phyloP scores from a whole-genome alignment of 169 alveolate genomes.

The Plasmodium malariae region DNA sequence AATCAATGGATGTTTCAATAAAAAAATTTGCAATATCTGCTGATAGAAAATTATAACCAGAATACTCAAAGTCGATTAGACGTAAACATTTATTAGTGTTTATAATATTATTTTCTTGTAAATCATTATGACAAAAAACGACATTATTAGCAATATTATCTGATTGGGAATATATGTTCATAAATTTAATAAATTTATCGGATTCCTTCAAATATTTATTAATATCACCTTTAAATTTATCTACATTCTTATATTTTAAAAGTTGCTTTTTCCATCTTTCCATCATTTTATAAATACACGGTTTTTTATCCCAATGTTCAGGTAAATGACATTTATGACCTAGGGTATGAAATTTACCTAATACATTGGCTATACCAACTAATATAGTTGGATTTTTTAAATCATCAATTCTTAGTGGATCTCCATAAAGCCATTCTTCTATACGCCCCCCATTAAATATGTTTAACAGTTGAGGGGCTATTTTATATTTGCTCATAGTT shows the following conservation, averaged over 20 bases:
- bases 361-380: constrained; percentile 80
- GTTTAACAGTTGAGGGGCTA: constrained; percentile 83
- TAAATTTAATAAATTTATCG: constrained; percentile 55
- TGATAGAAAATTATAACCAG: constrained; percentile 84
- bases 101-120: constrained; percentile 86
- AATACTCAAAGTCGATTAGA: constrained; percentile 86
- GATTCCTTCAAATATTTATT: constrained; percentile 54
- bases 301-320: constrained; percentile 80
- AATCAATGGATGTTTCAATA: constrained; percentile 83
- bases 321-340: constrained; percentile 46
- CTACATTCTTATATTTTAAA: constrained; percentile 38
- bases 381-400: constrained; percentile 79
- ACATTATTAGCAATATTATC: constrained; percentile 78
- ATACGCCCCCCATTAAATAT: constrained; percentile 86
- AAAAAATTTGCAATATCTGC: constrained; percentile 86
- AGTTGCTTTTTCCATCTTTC: constrained; percentile 75
- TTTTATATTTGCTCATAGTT: constrained; percentile 79
- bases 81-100: constrained; percentile 78
- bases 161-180: constrained; percentile 54
- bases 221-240: constrained; percentile 45
- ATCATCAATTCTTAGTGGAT: constrained; percentile 78
- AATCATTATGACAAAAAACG: constrained; percentile 87
- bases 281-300: constrained; percentile 67
- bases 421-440: constrained; percentile 88
- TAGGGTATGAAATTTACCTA: constrained; percentile 76